Base-by-base conservation (phyloP, 345 rosid genomes). In the Eucalyptus lansdowneana region DNA sequence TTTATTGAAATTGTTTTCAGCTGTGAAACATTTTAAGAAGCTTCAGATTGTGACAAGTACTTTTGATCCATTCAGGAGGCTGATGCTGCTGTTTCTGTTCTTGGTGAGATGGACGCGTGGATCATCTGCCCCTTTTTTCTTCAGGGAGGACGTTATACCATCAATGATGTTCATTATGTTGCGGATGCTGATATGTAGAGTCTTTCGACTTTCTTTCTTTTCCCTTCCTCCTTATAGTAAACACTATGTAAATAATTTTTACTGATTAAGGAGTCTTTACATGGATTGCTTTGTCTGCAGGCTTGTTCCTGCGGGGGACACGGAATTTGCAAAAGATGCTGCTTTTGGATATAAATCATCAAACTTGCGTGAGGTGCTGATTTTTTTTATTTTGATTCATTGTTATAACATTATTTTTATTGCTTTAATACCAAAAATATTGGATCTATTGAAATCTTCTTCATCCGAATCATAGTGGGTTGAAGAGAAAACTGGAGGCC, bases 71-170 rank as follows among this genome's bases (percentile, higher is more conserved):
- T 91, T 88, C 91, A 97, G 99, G 99, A 97, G 91, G 94, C 97
- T 76, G 98, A 97, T 92, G 98, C 99, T 88, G 99, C 94, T 91
- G 94, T 94, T 92, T 97, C 99, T 31, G 92, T 95, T 88, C 94
- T 97, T 85, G 99, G 98, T 87, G 95, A 97, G 92, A 93, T 97
- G 96, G 99, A 97, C 83, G 94, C 98, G 17, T 97, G 98, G 98
- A 97, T 97, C 88, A 93, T 97, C 90, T 97, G 99, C 92, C 99
- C 99, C 17, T 97, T 97, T 92, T 97, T 97, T 87, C 98, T 96
- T 92, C 99, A 97, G 94, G 99, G 98, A 91, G 99, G 99, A 88
- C 99, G 99, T 76, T 96, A 95, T 91, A 97, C 99, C 80, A 94
- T 97, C 72, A 91, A 94, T 89, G 98, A 97, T 89, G 90, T 96